Base-by-base conservation (phyloP, 768 basidiomycete genomes). In the Boletales sp. region DNA sequence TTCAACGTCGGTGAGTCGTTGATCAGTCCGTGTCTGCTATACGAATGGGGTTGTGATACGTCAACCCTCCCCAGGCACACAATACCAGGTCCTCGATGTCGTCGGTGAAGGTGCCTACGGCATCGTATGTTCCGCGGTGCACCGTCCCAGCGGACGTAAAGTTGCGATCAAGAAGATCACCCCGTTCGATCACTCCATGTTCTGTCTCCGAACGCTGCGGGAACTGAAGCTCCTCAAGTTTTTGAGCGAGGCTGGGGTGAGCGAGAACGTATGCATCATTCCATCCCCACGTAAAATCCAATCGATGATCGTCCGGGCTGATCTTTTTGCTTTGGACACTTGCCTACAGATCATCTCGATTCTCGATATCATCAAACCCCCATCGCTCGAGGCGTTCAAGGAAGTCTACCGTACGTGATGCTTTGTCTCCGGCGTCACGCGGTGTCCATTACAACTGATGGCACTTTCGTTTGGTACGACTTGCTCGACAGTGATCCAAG, bases 141-240 rank as follows among this genome's bases (percentile, higher is more conserved):
- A 98, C 65, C 68, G 82, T 54, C 86, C 91, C 2, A 90, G 88
- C 46, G 84, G 86, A 46, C 86, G 90, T 51, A 92, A 92, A 69
- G 95, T 98, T 53, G 94, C 94, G 48, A 94, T 96, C 77, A 96
- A 96, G 78, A 90, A 90, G 73, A 93, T 96, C 71, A 84, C 88
- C 0, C 93, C 93, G 6, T 96, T 95, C 59, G 94, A 95, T 66
- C 93, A 94, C 64, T 86, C 92, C 50, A 92, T 95, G 90, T 94
- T 94, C 72, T 91, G 90, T 64, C 76, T 94, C 65, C 76, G 86
- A 44, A 95, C 93, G n/a, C 75, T 94, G 44, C 82, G 93, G 55
- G 93, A 91, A 68, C 77, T 91, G 59, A 91, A 90, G 62, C 72
- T 90, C 15, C 75, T 84, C 69, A 90, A 90, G 61, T 90, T 90